A percentile compares a stretch with the other conserved stretches of the same genome.
These are phyloP conservation scores for Yarrowia keelungensis DNA, from an alignment of 805 yeast species.

Conservation along the genomic window DNA sequence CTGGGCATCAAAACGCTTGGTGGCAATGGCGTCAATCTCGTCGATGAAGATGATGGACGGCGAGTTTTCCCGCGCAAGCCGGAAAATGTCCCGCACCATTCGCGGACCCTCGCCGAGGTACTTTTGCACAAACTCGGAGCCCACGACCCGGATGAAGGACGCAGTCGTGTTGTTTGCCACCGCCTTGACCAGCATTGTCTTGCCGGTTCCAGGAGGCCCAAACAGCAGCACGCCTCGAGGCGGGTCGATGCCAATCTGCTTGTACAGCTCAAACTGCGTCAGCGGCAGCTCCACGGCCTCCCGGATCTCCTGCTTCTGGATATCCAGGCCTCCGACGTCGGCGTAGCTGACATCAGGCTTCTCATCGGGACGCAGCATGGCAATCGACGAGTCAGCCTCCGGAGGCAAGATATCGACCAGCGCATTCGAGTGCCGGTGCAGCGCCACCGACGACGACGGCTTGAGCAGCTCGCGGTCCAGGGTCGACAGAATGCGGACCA, in stretches of 20 bases:
- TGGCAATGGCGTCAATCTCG: constrained; percentile 98
- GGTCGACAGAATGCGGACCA: constrained; percentile 92
- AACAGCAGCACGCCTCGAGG: constrained; percentile 96
- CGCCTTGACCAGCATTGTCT: constrained; percentile 98
- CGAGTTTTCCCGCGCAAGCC: constrained; percentile 95
- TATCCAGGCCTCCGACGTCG: constrained; percentile 98
- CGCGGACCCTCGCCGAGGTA: constrained; percentile 99
- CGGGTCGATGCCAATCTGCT: constrained; percentile 98
- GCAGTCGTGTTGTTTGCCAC: constrained; percentile 98
- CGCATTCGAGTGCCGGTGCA: constrained; percentile 98
- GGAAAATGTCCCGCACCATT: constrained; percentile 98
- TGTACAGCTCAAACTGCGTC: constrained; percentile 93
- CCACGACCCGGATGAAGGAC: constrained; percentile 93
- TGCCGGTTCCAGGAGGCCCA: constrained; percentile 99
- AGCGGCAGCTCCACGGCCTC: constrained; percentile 98
- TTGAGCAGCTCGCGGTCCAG: constrained; percentile 92
- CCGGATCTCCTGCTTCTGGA: constrained; percentile 98
- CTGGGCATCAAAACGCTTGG: constrained; percentile 98
- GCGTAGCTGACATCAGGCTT: constrained; percentile 96
- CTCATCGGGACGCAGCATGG: constrained; percentile 93
- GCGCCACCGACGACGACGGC: constrained; percentile 93
- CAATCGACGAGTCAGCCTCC: constrained; percentile 95
- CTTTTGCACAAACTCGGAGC: constrained; percentile 97
- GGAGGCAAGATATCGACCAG: constrained; percentile 97
- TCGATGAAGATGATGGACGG: constrained; percentile 97